phyloP scores from a whole-genome alignment of 352 stramenopile genomes.

The Thalassiosira oceanica region DNA sequence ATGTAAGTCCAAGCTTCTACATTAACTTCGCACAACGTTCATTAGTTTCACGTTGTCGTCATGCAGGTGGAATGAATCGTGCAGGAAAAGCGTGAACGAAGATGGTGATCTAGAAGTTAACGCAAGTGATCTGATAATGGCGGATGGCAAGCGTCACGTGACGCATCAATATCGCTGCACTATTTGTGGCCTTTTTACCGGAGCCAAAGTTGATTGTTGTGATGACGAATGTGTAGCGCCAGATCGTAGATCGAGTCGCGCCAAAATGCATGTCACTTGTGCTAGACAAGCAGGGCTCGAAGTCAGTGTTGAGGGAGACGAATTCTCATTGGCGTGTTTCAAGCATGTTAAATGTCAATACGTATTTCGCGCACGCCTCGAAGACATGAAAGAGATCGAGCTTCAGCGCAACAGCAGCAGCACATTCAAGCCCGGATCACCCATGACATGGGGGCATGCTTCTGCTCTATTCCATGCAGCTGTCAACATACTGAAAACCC shows the following conservation, averaged over 20 bases:
- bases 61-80: conserved; percentile 59
- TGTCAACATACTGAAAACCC: conserved; percentile 57
- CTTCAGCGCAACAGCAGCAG: conserved; percentile 40
- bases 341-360: conserved; percentile 57
- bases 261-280: conserved; percentile 70
- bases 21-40: no score
- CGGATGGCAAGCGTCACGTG: conserved; percentile 58
- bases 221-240: conserved; percentile 36
- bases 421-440: conserved; percentile 9
- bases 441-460: conserved; percentile 65
- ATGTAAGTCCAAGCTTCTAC: conserved; percentile 52
- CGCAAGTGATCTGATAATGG: conserved; percentile 64
- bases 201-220: conserved; percentile 66
- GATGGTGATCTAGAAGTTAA: conserved; percentile 28
- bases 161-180: conserved; percentile 47
- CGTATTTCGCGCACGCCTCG: conserved; percentile 70
- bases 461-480: conserved; percentile 60
- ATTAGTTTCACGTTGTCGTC: conserved; percentile 5
- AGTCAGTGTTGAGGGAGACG: conserved; percentile 45
- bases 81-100: conserved; percentile 11
- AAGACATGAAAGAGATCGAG: conserved; percentile 78
- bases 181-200: conserved; percentile 62
- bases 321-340: conserved; percentile 58
- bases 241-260: conserved; percentile 17
- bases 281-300: conserved; percentile 73